These are phyloP conservation scores for Brettanomyces anomalus DNA, from an alignment of 805 yeast genomes.

Conservation along the genomic window DNA sequence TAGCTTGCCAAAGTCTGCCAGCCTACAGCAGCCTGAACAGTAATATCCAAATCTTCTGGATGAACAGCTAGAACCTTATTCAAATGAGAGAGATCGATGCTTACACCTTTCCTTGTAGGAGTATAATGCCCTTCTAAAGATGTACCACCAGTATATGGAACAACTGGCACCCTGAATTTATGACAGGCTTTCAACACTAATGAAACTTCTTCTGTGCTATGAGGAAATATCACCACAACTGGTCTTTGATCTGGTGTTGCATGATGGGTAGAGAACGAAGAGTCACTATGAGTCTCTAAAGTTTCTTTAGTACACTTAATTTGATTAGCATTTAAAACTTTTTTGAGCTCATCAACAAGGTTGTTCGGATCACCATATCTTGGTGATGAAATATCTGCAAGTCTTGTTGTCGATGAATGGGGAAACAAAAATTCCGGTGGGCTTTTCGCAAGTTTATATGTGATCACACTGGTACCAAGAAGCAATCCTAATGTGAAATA, in stretches of 20 bases:
- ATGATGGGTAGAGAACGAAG: slow-evolving; percentile 27
- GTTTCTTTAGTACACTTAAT: slow-evolving; percentile 30
- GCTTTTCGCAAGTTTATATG: slow-evolving; percentile 11
- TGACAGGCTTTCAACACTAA: slow-evolving; percentile 53
- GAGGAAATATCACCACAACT: slow-evolving; percentile 49
- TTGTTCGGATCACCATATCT: slow-evolving; percentile 43
- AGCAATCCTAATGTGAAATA: slow-evolving; percentile 11
- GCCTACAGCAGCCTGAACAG: slow-evolving; percentile 71
- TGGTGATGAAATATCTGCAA: slow-evolving; percentile 37
- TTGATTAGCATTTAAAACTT: slow-evolving; percentile 44
- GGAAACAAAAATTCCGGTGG: slow-evolving; percentile 22
- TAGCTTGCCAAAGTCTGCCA: slow-evolving; percentile 63
- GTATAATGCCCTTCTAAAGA: slow-evolving; percentile 75
- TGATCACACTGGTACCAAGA: slow-evolving; percentile 14
- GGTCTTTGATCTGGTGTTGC: slow-evolving; percentile 25
- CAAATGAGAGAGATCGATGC: slow-evolving; percentile 56
- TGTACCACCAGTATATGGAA: slow-evolving; percentile 72
- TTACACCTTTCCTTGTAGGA: slow-evolving; percentile 56
- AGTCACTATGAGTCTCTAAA: slow-evolving; percentile 24
- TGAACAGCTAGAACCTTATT: slow-evolving; percentile 48
- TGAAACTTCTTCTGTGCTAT: slow-evolving; percentile 58
- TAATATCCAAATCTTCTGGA: slow-evolving; percentile 58
- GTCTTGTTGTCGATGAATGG: slow-evolving; percentile 37
- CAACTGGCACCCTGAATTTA: slow-evolving; percentile 53
- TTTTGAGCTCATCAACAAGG: slow-evolving; percentile 38